These are phyloP conservation scores for Chlamydomonas schloesseri DNA, from an alignment of 139 green algal genomes.

Conservation along the genomic window DNA sequence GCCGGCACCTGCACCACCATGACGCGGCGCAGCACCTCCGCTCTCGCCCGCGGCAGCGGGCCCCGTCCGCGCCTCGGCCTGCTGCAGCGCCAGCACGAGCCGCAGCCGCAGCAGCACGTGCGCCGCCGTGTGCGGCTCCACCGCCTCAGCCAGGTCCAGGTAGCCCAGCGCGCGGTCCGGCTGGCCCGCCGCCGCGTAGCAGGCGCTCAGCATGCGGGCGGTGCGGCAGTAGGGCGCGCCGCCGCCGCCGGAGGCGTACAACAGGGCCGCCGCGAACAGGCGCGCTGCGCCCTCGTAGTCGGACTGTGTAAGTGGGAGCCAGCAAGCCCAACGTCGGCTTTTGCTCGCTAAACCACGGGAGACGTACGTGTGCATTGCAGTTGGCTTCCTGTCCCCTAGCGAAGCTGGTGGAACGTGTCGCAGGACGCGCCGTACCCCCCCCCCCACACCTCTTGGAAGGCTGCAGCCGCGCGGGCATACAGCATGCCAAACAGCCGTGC, in stretches of 20 bases:
- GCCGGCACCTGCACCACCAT: no score
- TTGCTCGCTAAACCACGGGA: no score
- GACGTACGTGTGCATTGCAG: no score
- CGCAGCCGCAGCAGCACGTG: constrained; percentile 21
- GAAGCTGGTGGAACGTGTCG: no score
- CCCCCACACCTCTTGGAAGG: neutral
- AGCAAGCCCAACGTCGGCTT: no score
- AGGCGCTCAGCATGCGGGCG: constrained; percentile 29
- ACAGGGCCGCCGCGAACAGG: constrained; percentile 18
- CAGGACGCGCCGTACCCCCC: no score
- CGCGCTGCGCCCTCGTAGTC: neutral
- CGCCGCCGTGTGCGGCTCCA: constrained; percentile 12
- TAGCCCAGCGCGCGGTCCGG: neutral
- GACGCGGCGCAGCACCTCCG: no score
- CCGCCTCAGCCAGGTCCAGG: constrained; percentile 11
- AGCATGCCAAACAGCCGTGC: constrained; percentile 15
- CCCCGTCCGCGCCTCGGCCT: neutral
- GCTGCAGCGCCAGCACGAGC: neutral
- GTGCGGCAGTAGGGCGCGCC: constrained; percentile 37
- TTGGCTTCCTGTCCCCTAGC: no score
- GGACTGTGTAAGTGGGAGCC: no score
- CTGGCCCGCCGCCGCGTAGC: constrained; percentile 24
- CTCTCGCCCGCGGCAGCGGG: no score
- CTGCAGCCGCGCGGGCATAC: constrained; percentile 6
- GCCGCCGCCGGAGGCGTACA: constrained; percentile 23